These are phyloP conservation scores for Neurospora sp. DNA, from an alignment of 2,329 filamentous ascomycete genomes.

Conservation along the genomic window DNA sequence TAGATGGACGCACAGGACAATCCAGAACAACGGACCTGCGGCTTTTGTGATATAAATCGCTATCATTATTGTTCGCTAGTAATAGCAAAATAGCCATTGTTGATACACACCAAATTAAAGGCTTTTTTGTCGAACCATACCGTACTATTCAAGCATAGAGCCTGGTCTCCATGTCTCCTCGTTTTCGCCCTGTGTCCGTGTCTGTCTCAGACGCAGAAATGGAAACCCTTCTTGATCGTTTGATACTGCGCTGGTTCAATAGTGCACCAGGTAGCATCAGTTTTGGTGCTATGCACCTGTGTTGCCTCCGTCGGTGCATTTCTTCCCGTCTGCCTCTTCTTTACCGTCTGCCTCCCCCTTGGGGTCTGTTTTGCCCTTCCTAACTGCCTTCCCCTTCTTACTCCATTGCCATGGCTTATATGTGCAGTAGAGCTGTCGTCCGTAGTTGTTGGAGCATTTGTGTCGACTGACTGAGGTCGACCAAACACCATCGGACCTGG, in stretches of 20 bases:
- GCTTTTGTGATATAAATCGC: not conserved
- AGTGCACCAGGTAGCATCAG: not conserved
- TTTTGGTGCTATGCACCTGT: not conserved
- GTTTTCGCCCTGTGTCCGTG: not conserved
- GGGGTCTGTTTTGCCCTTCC: not conserved
- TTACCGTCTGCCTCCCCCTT: not conserved
- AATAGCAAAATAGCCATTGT: not conserved
- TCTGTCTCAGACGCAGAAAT: not conserved
- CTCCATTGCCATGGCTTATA: not conserved
- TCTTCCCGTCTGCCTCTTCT: not conserved
- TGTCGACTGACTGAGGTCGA: not conserved
- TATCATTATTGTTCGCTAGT: not conserved
- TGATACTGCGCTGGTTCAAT: not conserved
- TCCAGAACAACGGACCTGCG: not conserved
- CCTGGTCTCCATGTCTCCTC: not conserved
- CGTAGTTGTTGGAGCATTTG: not conserved
- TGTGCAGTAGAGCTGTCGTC: not conserved
- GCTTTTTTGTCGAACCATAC: not conserved
- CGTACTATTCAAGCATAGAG: not conserved
- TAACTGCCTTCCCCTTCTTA: not conserved
- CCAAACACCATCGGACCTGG: slow-evolving; percentile 5
- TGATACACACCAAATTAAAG: not conserved
- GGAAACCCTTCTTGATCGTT: not conserved
- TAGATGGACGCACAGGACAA: not conserved
- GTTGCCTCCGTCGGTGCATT: not conserved